Evolutionary conservation across 352 stramenopile genomes (phyloP).

Genomic region (Phytophthora palmivora): DNA sequence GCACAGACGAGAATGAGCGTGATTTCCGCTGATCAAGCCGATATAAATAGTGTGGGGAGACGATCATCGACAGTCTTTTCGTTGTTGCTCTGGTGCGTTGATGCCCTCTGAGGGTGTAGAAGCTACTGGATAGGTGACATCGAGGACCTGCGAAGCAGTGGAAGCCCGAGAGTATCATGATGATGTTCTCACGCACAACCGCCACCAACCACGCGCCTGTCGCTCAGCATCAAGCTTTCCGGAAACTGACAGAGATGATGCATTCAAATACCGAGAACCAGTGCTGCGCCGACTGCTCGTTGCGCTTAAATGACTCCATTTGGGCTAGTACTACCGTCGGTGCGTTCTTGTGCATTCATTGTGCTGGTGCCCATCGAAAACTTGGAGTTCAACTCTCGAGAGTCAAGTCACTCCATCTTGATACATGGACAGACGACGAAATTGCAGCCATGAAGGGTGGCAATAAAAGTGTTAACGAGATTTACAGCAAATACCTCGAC

Average conservation of each 20-base stretch:
- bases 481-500: slow-evolving; percentile 64
- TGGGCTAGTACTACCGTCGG: slow-evolving; percentile 96
- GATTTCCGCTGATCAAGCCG: slow-evolving; percentile 5
- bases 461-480: slow-evolving; percentile 70
- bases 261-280: slow-evolving; percentile 68
- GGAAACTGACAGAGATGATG: slow-evolving; percentile 72
- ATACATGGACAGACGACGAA: slow-evolving; percentile 81
- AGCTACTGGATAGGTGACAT: neutral
- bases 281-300: slow-evolving; percentile 81
- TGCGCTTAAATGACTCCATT: slow-evolving; percentile 81
- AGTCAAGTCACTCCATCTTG: slow-evolving; percentile 83
- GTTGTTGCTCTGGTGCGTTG: neutral
- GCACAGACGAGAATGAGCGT: slow-evolving; percentile 2
- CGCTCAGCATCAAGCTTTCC: slow-evolving; percentile 48
- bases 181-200: slow-evolving; percentile 48
- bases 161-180: slow-evolving; percentile 27
- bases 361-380: slow-evolving; percentile 94
- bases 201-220: slow-evolving; percentile 27
- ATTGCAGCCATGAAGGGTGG: slow-evolving; percentile 72
- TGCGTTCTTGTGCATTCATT: slow-evolving; percentile 96
- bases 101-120: neutral
- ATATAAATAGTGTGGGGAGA: slow-evolving; percentile 32
- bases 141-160: neutral
- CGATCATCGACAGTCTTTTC: slow-evolving; percentile 10
- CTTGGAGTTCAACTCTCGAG: slow-evolving; percentile 95